Evolutionary conservation across 345 rosid species (phyloP), one percentile per base, ranked within the genome.

Genomic region (Ricinus communis): DNA sequence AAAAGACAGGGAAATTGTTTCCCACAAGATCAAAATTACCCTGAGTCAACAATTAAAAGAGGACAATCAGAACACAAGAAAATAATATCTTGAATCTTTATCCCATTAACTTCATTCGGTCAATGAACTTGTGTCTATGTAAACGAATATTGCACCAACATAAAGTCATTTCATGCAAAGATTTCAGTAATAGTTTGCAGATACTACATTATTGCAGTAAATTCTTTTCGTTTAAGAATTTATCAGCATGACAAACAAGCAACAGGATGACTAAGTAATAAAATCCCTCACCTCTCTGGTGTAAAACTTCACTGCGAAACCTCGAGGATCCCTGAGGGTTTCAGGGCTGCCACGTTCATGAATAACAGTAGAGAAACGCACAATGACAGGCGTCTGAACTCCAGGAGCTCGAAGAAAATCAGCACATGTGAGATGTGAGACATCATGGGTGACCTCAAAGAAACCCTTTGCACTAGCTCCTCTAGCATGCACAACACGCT

Each of bases 271-370:
- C 46, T 50, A 5, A 0, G 66, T 27, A 38, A 68, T 0, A 57
- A 40, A 25, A 57, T 43, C 4, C n/a, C 75, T 73, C 68, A 90
- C 99, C 97, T 95, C 99, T 82, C 98, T 84, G 73, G 99, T 92
- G 85, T 95, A 95, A 62, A 90, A 95, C 86, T 95, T 95, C 66
- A 92, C 97, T 1, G 99, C 99, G 77, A 95, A 95, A 55, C 99
- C 99, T 56, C 99, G 91, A 72, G 96, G 96, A 60, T 90, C 99
- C 78, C 98, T 89, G 15, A 90, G 77, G 76, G 99, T 95, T 85
- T 95, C 98, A 16, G 98, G 99, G 74, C 99, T 95, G 79, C 98
- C 99, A 71, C 98, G 97, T 79, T 95, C 98, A 66, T 95, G 99
- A 82, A 92, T 84, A 22, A 95, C 98, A 74, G 99, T 95, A 10